Base-by-base conservation (phyloP, 78 protist genomes). In the Pigoraptor vietnamica region DNA sequence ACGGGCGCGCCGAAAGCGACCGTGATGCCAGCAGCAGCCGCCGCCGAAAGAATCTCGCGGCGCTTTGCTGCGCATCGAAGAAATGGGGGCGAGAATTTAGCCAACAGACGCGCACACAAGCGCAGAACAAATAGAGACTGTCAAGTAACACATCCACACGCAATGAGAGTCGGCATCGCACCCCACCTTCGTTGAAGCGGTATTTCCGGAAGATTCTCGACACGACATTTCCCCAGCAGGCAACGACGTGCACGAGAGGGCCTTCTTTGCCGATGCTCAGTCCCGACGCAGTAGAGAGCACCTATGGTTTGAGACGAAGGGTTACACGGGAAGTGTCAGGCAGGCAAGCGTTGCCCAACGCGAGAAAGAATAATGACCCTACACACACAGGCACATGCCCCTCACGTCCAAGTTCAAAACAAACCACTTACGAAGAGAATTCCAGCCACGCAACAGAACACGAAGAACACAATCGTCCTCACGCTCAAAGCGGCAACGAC, bases 1-100 rank as follows among this genome's bases (percentile, higher is more conserved):
- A 94, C 56, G 33, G 96, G 96, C 33, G 96, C 93, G 19, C 96
- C 95, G 87, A 94, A 92, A 23, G 95, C 94, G 14, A 96, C 93
- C 9, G 95, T 10, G 55, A 94, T 87, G 2, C 96, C 98, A 23
- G 95, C 96, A 0, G 96, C 96, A 21, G 92, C 91, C 14, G 96
- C 96, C 10, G 96, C 95, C 0, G 90, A 39, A 39, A 93, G n/a
- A 21, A 96, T 0, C 39, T 94, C 93, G 32, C 95, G 93, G 10
- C 56, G 79, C 90, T 93, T 94, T 1, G 91, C 92, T n/a, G n/a
- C n/a, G n/a, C n/a, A n/a, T n/a, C n/a, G n/a, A n/a, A 6, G 23
- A 1, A n/a, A 38, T 2, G 2, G 25, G 38, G 6, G 56, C 25
- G 35, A 82, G 35, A 29, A 0, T 55, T 6, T n/a, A 21, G 2